Percentiles rank a stretch among this genome's conserved stretches.
phyloP scores from a whole-genome alignment of 208 protist species.

The Strigomonas oncopelti region DNA sequence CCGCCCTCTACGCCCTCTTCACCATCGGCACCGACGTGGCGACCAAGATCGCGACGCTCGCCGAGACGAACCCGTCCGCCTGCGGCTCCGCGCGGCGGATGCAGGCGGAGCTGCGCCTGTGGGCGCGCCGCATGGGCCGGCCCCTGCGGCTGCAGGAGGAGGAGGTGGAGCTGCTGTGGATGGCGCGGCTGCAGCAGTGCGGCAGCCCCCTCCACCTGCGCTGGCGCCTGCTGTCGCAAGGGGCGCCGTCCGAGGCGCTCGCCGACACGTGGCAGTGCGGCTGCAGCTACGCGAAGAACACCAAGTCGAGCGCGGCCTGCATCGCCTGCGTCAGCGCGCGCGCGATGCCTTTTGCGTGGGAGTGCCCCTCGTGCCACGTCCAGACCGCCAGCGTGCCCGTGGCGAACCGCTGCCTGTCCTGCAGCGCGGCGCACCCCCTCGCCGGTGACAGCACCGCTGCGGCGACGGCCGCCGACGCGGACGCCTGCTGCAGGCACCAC shows the following conservation, averaged over 20 bases:
- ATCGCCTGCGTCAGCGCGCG: not conserved
- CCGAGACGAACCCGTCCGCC: not conserved
- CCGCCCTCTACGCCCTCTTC: conserved; percentile 37
- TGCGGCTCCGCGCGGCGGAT: conserved; percentile 22
- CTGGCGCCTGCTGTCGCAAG: not conserved
- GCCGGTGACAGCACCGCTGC: not conserved
- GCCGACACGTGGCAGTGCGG: conserved; percentile 39
- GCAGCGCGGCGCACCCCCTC: conserved; percentile 45
- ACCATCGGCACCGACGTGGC: conserved; percentile 27
- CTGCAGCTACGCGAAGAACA: conserved; percentile 34
- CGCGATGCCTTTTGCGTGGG: conserved; percentile 45
- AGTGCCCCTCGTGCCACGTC: conserved; percentile 47
- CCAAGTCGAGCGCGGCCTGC: not conserved
- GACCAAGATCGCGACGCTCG: not conserved
- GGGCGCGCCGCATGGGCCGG: conserved; percentile 22
- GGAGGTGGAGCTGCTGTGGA: conserved; percentile 13
- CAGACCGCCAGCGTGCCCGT: conserved; percentile 26
- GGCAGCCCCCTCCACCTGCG: not conserved
- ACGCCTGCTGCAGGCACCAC: not conserved
- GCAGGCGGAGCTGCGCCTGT: conserved; percentile 17
- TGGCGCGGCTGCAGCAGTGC: not conserved
- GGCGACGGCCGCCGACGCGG: not conserved
- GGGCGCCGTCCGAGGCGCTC: too few relatives aligned
- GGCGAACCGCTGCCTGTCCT: conserved; percentile 44
- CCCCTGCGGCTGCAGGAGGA: conserved; percentile 31